These are phyloP conservation scores for Trichocladium uniseriatum DNA, from an alignment of 495 filamentous ascomycete genomes.

Conservation along the genomic window DNA sequence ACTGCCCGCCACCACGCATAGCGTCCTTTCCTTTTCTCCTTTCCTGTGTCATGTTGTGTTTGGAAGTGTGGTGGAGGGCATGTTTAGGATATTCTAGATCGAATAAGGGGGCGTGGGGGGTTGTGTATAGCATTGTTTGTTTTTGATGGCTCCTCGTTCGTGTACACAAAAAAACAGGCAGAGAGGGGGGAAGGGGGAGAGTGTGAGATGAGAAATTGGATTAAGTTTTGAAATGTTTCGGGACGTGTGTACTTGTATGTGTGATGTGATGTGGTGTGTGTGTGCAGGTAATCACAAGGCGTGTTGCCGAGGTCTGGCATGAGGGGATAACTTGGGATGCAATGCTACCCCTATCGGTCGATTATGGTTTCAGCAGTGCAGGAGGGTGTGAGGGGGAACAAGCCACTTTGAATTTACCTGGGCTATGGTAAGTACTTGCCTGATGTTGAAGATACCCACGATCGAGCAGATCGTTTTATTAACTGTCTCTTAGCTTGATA, in stretches of 20 bases:
- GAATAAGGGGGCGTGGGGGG: background rate
- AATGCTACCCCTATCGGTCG: background rate
- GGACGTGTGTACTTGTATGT: background rate
- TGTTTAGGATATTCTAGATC: constrained; percentile 1
- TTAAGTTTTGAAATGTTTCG: background rate
- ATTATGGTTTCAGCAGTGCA: background rate
- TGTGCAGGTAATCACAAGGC: background rate
- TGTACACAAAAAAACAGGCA: constrained; percentile 3
- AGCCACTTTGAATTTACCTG: too few relatives aligned
- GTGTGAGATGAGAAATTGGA: background rate
- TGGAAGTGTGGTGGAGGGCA: background rate
- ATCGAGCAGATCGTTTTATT: too few relatives aligned
- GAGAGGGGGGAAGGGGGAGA: background rate
- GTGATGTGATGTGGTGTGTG: too few relatives aligned
- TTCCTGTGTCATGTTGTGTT: constrained; percentile 1
- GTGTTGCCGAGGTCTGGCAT: background rate
- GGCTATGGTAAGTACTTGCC: too few relatives aligned
- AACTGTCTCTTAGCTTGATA: too few relatives aligned
- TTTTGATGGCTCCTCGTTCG: background rate
- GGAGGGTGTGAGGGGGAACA: background rate
- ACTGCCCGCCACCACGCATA: background rate
- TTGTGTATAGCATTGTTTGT: background rate
- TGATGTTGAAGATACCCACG: too few relatives aligned
- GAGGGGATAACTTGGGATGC: background rate
- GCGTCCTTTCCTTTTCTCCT: background rate